A percentile compares a stretch with the other conserved stretches of the same genome.
phyloP scores from a whole-genome alignment of 1,284 basidiomycete genomes.

The Ganoderma boninense region DNA sequence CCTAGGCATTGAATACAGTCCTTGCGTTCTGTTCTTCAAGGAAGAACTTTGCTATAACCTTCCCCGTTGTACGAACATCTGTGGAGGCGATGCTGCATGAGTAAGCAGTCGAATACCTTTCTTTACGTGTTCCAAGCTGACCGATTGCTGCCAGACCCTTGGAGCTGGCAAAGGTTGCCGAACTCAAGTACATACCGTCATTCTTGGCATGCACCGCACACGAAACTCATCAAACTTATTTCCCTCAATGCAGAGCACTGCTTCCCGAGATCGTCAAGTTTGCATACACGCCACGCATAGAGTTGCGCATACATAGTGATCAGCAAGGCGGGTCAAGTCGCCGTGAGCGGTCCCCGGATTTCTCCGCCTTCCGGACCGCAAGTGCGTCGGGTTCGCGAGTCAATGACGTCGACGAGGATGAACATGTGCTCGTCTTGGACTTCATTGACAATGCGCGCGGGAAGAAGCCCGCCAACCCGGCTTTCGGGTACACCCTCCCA shows the following conservation, averaged over 20 bases:
- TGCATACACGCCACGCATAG: constrained; percentile 78
- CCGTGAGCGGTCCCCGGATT: constrained; percentile 49
- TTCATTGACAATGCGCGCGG: constrained; percentile 68
- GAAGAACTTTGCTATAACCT: constrained; percentile 85
- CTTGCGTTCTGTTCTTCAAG: constrained; percentile 88
- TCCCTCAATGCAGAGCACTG: constrained; percentile 61
- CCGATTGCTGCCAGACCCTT: constrained; percentile 62
- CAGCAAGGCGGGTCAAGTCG: constrained; percentile 29
- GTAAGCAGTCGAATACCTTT: constrained; percentile 47
- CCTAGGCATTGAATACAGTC: constrained; percentile 88
- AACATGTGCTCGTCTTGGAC: constrained; percentile 79
- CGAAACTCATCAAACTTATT: constrained; percentile 2
- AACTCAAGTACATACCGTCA: constrained; percentile 75
- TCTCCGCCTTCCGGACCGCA: constrained; percentile 39
- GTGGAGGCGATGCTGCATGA: constrained; percentile 82
- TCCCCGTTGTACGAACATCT: constrained; percentile 77
- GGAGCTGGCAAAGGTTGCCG: constrained; percentile 81
- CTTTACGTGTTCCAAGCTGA: no score
- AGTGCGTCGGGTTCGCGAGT: constrained; percentile 24
- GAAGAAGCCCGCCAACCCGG: constrained; percentile 41
- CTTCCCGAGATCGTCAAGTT: constrained; percentile 86
- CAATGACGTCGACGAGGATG: constrained; percentile 47
- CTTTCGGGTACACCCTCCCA: constrained; percentile 51
- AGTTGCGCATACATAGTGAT: constrained; percentile 67
- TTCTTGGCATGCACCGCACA: neutral